phyloP scores from a whole-genome alignment of 1,284 basidiomycete genomes.

The Xerocomus cyaneibrunnescens region DNA sequence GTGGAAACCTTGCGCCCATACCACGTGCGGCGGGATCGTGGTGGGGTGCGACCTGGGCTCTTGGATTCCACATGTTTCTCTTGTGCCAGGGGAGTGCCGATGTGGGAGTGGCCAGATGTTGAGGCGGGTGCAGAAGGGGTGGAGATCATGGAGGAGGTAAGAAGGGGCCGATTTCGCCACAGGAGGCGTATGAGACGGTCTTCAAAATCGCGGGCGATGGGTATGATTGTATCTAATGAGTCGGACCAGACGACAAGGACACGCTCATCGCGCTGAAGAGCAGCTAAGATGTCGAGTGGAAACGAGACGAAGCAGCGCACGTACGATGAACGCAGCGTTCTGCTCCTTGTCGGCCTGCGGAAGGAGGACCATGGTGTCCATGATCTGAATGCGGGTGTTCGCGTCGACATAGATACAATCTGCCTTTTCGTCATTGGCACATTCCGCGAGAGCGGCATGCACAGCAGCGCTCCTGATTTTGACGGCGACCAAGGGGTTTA shows the following conservation, averaged over 20 bases:
- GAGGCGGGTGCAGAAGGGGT: slow-evolving; percentile 29
- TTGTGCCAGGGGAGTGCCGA: slow-evolving; percentile 2
- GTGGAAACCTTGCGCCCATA: slow-evolving; percentile 32
- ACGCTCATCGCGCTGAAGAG: slow-evolving; percentile 66
- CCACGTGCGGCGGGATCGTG: slow-evolving; percentile 33
- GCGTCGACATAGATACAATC: slow-evolving; percentile 60
- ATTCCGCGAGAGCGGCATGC: slow-evolving; percentile 70
- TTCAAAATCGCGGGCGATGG: slow-evolving; percentile 72
- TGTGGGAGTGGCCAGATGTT: slow-evolving; percentile 28
- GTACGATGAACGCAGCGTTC: slow-evolving; percentile 78
- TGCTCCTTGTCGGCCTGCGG: slow-evolving; percentile 81
- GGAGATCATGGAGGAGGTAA: slow-evolving; percentile 16
- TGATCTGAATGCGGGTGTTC: slow-evolving; percentile 69
- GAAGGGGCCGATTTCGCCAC: slow-evolving; percentile 50
- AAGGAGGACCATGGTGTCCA: slow-evolving; percentile 67
- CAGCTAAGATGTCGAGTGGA: not conserved
- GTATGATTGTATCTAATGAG: slow-evolving; percentile 67
- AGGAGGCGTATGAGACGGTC: slow-evolving; percentile 77
- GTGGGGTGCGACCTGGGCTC: slow-evolving; percentile 14
- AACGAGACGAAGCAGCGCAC: slow-evolving; percentile 26
- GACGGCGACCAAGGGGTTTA: slow-evolving; percentile 82
- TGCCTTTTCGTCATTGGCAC: slow-evolving; percentile 43
- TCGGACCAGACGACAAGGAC: slow-evolving; percentile 80
- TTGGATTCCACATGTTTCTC: slow-evolving; percentile 22
- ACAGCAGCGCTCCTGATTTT: slow-evolving; percentile 78